Base-by-base conservation (phyloP, 2,329 filamentous ascomycete species). In the Lasiodiplodia sp. region DNA sequence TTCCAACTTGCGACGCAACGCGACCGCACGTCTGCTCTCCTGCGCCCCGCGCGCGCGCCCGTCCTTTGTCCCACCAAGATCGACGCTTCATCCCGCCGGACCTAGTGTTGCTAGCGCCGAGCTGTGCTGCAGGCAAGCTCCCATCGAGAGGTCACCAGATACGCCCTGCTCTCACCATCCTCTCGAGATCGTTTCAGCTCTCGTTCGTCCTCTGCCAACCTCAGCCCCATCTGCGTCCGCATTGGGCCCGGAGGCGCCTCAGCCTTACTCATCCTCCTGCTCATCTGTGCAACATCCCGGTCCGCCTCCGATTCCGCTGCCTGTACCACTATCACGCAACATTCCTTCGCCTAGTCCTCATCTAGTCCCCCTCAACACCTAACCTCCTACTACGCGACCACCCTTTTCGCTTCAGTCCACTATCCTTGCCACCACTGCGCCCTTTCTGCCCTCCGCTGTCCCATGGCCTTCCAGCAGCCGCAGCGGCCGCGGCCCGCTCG, bases 391-490 rank as follows among this genome's bases (percentile, higher is more conserved):
- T n/a, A 25, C 28, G 44, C 47, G 28, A 38, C 28, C 58, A 37
- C 18, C 40, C 10, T 21, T 60, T 44, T 12, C 40, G 5, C 55
- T 52, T 25, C 40, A n/a, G 4, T 40, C 25, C n/a, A 16, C 16
- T 12, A 51, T 28, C 40, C 37, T 28, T 25, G 16, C 55, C 18
- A 34, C 55, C 21, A 25, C 31, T 64, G 44, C 6, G 23, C 38
- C 37, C 18, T 49, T 34, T 18, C 53, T 38, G n/a, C 40, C 21
- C 53, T 12, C 18, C 40, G 23, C 58, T 47, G n/a, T 67, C 71
- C 60, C 69, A 80, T 80, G 79, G 79, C 79, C 34, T 80, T 80
- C 67, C 74, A 76, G 66, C 79, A 80, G 72, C 78, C 79, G 67
- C 77, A 79, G 52, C 75, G 78, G 10, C 79, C 77, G 47, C 77